Evolutionary conservation across 192 early-diverging fungal genomes (phyloP), one percentile per base, ranked within the genome.

Genomic region (Mortierella hygrophila): DNA sequence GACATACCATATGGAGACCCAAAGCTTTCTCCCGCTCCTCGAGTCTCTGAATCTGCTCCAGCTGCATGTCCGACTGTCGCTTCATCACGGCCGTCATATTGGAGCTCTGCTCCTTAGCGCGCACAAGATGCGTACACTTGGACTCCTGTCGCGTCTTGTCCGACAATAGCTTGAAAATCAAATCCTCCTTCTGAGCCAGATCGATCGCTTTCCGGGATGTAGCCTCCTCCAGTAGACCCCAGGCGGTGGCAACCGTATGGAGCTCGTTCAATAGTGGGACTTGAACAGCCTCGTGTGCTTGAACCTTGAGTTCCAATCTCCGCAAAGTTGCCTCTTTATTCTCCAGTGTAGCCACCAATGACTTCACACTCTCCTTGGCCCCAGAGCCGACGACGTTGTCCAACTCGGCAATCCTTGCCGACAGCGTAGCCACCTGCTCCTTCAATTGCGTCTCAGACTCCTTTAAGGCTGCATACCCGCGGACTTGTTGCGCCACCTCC

Each of bases 121-220:
- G 94, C 55, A 92, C 91, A 32, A 97, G 81, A 74, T 90, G 90
- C 13, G 89, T 90, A 68, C 95, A 97, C 79, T 97, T 99, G 21
- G 97, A 95, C 41, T 96, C 96, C 75, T 93, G 93, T 89, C 96
- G 97, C 72, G 93, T 91, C 89, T 93, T 96, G 85, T 99, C 97
- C 15, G 95, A 94, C n/a, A 94, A 77, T 4, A 97, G 88, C 60
- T 94, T 94, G 74, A 93, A 82, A 40, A 97, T 93, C 11, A 95
- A 92, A 75, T 97, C 96, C 83, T 97, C 95, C 89, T 95, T 96
- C 57, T 93, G 89, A 18, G 90, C 87, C 42, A 97, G 85, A 80
- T 95, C 93, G 76, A 97, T 92, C 6, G 97, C 95, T 75, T 95
- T 95, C 75, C 93, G 90, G 7, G 94, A 91, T 75, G 93, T 96